These are phyloP conservation scores for Lunularia cruciata DNA, from an alignment of 225 moss, liverwort and hornwort genomes.

Conservation along the genomic window DNA sequence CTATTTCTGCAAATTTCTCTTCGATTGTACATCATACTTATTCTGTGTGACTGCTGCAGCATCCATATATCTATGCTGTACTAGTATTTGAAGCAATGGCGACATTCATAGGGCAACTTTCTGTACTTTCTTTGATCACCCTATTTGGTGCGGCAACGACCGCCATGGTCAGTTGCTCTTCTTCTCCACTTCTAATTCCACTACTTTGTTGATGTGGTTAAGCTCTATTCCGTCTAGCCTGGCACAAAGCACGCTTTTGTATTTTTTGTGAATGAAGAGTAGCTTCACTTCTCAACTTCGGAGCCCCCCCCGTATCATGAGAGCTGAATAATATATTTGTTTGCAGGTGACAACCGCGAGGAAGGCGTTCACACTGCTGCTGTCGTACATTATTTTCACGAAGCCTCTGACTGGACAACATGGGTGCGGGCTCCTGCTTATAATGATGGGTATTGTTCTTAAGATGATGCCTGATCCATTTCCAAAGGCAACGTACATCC, in stretches of 20 bases:
- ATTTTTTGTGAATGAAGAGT: no score
- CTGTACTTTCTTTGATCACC: conserved; percentile 77
- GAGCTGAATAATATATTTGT: not conserved
- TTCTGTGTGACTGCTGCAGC: conserved; percentile 36
- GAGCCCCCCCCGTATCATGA: no score
- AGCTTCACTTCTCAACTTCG: no score
- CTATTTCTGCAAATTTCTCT: no score
- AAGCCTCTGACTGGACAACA: conserved; percentile 80
- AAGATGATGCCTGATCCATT: conserved; percentile 67
- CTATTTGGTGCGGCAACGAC: conserved; percentile 87
- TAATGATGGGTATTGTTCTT: conserved; percentile 68
- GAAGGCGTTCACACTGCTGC: conserved; percentile 74
- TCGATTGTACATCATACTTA: no score
- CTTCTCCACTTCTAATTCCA: not conserved
- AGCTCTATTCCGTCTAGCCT: no score
- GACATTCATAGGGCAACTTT: conserved; percentile 81
- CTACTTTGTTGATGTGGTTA: no score
- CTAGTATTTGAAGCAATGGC: conserved; percentile 78
- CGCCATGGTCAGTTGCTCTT: conserved; percentile 63
- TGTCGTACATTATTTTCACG: conserved; percentile 83
- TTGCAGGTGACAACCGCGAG: conserved; percentile 86
- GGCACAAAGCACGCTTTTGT: no score
- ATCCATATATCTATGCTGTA: conserved; percentile 69
- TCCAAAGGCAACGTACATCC: conserved; percentile 15
- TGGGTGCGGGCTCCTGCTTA: conserved; percentile 67